A percentile compares a stretch with the other conserved stretches of the same genome.
Evolutionary conservation across 352 stramenopile genomes (phyloP).

Genomic region (Phytophthora fragariae): DNA sequence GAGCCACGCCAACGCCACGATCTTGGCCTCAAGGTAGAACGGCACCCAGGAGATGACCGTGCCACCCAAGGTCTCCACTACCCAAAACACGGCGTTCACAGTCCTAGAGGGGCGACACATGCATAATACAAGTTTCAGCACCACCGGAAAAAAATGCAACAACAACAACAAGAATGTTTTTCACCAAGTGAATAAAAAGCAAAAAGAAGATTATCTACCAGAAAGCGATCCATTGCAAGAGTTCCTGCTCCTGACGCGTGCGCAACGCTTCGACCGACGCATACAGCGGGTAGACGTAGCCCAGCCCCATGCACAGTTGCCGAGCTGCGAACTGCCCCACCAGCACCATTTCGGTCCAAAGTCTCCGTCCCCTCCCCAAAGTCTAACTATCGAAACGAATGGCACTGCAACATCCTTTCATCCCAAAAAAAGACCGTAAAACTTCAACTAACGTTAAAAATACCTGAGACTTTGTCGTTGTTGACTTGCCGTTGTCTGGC

Average conservation of each 20-base stretch:
- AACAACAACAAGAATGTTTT: not conserved
- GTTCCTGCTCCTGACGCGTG: conserved; percentile 53
- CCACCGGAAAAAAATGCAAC: not conserved
- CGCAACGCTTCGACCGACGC: conserved; percentile 58
- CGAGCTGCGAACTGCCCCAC: conserved; percentile 56
- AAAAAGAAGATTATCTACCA: conserved; percentile 38
- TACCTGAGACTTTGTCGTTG: not conserved
- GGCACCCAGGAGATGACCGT: conserved; percentile 65
- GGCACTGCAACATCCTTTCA: conserved; percentile 8
- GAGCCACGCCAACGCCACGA: conserved; percentile 74
- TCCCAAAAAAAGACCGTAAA: not conserved
- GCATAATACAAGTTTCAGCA: conserved; percentile 1
- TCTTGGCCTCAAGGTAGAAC: conserved; percentile 82
- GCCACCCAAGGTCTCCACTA: conserved; percentile 68
- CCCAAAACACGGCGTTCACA: conserved; percentile 69
- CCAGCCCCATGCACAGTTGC: conserved; percentile 64
- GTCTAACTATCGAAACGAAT: not conserved
- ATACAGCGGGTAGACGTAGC: conserved; percentile 72
- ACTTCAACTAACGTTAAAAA: conserved; percentile 8
- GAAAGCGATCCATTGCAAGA: conserved; percentile 72
- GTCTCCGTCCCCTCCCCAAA: not conserved
- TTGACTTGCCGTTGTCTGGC: not conserved
- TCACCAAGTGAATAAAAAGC: not conserved
- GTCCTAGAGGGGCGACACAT: conserved; percentile 30
- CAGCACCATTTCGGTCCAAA: conserved; percentile 44